These are phyloP conservation scores for Populus simonii DNA, from an alignment of 345 rosid genomes.

Conservation along the genomic window DNA sequence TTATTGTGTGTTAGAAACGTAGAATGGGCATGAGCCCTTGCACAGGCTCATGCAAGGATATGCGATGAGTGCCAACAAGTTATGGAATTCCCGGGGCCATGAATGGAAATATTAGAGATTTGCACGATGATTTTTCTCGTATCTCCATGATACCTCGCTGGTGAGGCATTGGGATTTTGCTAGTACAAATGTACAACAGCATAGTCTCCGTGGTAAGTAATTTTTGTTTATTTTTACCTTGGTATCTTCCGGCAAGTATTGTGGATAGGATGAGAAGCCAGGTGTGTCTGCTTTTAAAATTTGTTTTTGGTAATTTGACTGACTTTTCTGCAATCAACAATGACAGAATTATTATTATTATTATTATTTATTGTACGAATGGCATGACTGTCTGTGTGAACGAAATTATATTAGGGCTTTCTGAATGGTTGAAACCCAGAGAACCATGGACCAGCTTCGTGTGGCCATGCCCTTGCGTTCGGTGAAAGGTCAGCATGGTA, in stretches of 20 bases:
- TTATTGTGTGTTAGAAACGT: background rate
- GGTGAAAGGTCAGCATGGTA: constrained; percentile 3
- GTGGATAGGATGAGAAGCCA: background rate
- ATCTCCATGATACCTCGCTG: background rate
- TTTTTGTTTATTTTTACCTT: background rate
- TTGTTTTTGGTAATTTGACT: background rate
- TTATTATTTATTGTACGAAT: no score
- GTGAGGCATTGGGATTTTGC: background rate
- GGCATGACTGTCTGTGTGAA: background rate
- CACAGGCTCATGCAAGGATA: no score
- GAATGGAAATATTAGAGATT: background rate
- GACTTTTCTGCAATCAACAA: background rate
- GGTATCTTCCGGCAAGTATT: background rate
- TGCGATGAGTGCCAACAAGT: no score
- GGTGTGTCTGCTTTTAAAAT: background rate
- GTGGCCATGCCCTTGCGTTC: background rate
- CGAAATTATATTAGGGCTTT: background rate
- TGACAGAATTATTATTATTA: background rate
- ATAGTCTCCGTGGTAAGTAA: background rate
- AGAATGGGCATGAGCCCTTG: background rate
- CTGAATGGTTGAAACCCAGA: background rate
- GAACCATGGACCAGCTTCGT: background rate
- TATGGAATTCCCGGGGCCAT: background rate
- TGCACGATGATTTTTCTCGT: background rate
- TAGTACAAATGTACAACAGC: background rate